These are phyloP conservation scores for Geotrichum bryndzae DNA, from an alignment of 1,139 yeast genomes.

Conservation along the genomic window DNA sequence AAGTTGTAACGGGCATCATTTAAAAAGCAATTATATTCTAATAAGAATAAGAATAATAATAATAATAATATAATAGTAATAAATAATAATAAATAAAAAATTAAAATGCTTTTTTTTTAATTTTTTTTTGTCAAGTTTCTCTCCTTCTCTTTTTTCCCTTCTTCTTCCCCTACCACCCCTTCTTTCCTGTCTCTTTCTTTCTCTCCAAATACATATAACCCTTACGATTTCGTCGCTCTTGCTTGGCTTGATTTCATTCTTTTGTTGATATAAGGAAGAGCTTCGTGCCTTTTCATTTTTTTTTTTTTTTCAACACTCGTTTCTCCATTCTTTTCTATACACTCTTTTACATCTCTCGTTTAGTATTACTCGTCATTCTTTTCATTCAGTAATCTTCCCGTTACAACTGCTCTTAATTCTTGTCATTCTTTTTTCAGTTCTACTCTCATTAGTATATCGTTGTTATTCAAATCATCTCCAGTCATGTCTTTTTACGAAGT, in stretches of 20 bases:
- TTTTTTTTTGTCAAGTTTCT: not conserved
- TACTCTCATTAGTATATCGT: not conserved
- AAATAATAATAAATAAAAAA: no score
- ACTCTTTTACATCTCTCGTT: constrained; percentile 2
- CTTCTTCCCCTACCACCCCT: not conserved
- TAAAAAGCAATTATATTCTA: constrained; percentile 10
- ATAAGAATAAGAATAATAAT: not conserved
- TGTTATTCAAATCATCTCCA: not conserved
- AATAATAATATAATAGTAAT: not conserved
- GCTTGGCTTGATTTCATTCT: not conserved
- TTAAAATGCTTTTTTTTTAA: not conserved
- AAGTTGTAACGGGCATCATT: not conserved
- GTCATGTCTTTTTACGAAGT: constrained; percentile 8
- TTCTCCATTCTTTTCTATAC: not conserved
- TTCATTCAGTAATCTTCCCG: not conserved
- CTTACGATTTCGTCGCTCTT: not conserved
- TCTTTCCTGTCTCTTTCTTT: not conserved
- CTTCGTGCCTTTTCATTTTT: constrained; percentile 2
- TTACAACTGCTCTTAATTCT: not conserved
- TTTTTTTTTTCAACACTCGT: not conserved
- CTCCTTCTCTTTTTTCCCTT: not conserved
- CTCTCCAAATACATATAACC: not conserved
- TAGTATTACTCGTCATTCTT: not conserved
- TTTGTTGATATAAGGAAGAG: not conserved
- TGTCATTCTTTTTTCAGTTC: not conserved